Evolutionary conservation across 108 stramenopile species (phyloP).

Genomic region (Licmophora abbreviata): DNA sequence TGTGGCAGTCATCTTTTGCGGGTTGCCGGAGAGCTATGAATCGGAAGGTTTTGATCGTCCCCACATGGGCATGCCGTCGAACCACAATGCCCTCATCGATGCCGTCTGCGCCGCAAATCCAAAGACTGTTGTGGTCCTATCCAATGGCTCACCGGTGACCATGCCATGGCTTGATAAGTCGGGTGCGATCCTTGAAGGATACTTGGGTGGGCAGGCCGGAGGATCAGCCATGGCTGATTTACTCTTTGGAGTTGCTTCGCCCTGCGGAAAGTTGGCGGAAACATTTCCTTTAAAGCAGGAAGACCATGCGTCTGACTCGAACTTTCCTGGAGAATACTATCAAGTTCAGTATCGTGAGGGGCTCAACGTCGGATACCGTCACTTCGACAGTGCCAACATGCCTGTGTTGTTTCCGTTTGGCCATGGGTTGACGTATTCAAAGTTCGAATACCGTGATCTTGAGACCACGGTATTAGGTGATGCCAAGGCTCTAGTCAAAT

Average conservation of each 20-base stretch:
- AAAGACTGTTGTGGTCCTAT: slow-evolving; percentile 45
- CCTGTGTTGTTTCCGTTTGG: slow-evolving; percentile 67
- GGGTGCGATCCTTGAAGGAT: slow-evolving; percentile 39
- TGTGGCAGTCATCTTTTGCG: slow-evolving; percentile 38
- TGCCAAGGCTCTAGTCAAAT: slow-evolving; percentile 10
- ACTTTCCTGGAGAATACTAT: slow-evolving; percentile 33
- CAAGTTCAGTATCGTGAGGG: slow-evolving; percentile 51
- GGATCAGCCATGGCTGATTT: slow-evolving; percentile 54
- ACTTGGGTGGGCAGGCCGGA: slow-evolving; percentile 53
- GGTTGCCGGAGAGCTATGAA: slow-evolving; percentile 45
- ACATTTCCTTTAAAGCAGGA: slow-evolving; percentile 33
- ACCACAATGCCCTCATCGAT: slow-evolving; percentile 35
- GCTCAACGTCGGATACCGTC: slow-evolving; percentile 67
- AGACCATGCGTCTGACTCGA: slow-evolving; percentile 15
- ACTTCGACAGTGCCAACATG: slow-evolving; percentile 32
- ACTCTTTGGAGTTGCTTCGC: slow-evolving; percentile 48
- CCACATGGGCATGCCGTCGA: slow-evolving; percentile 21
- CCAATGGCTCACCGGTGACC: slow-evolving; percentile 37
- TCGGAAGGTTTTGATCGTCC: slow-evolving; percentile 60
- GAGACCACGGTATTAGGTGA: slow-evolving; percentile 7
- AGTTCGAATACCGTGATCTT: slow-evolving; percentile 40
- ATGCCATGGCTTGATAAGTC: slow-evolving; percentile 37
- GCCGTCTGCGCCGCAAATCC: slow-evolving; percentile 17
- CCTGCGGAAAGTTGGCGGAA: slow-evolving; percentile 46
- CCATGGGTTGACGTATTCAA: slow-evolving; percentile 57